These are phyloP conservation scores for Phytophthora citrophthora DNA, from an alignment of 352 stramenopile genomes.

Conservation along the genomic window DNA sequence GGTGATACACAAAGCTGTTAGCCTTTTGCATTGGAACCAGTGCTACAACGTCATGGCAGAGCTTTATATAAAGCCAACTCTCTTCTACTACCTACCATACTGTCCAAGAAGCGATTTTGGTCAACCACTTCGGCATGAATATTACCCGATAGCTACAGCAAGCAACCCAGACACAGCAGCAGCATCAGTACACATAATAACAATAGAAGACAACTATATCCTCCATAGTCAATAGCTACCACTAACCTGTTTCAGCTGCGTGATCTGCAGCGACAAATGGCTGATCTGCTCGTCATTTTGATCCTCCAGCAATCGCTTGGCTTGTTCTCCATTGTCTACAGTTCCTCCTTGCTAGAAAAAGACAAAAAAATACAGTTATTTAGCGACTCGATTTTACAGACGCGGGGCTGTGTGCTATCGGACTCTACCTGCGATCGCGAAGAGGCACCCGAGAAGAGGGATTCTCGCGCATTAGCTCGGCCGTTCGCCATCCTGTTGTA, in stretches of 20 bases:
- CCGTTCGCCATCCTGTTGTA: slow-evolving; percentile 84
- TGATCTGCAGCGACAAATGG: slow-evolving; percentile 88
- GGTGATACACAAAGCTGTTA: background rate
- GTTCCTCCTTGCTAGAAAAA: slow-evolving; percentile 38
- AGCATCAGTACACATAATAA: background rate
- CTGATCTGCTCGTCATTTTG: slow-evolving; percentile 91
- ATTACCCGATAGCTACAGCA: slow-evolving; percentile 67
- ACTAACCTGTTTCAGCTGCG: slow-evolving; percentile 81
- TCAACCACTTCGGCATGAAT: slow-evolving; percentile 85
- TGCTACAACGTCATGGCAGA: too few relatives aligned
- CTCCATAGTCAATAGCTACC: too few relatives aligned
- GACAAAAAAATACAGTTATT: background rate
- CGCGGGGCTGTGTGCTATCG: background rate
- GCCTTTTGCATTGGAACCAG: background rate
- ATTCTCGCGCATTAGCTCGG: slow-evolving; percentile 55
- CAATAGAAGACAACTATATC: background rate
- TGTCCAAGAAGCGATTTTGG: slow-evolving; percentile 83
- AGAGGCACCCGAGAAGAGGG: slow-evolving; percentile 67
- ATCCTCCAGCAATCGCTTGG: slow-evolving; percentile 79
- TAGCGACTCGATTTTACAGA: slow-evolving; percentile 8
- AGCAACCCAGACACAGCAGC: background rate
- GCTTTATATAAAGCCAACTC: background rate
- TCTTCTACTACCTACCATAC: slow-evolving; percentile 59
- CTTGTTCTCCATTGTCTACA: slow-evolving; percentile 76
- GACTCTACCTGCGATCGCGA: slow-evolving; percentile 51